Evolutionary conservation across 371 early-diverging fungal genomes (phyloP), one percentile per base, ranked within the genome.

Genomic region (Mortierella sp.): DNA sequence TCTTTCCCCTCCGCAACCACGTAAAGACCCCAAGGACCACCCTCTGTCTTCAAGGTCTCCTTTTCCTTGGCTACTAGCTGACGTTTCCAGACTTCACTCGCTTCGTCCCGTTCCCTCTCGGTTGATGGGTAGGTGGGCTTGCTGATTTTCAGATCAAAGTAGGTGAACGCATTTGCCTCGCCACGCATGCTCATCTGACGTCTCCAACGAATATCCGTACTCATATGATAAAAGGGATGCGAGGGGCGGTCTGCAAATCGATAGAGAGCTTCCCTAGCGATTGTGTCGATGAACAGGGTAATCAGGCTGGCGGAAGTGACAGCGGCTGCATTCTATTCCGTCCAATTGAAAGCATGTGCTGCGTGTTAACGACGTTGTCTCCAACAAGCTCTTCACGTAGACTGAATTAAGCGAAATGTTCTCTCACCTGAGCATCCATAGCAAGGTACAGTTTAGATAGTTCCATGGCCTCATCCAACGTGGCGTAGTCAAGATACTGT

Each of bases 171-270:
- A 2, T 34, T 45, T 9, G 19, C 16, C 18, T 69, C 67, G 18
- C 78, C 78, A n/a, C 31, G 27, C 16, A 18, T n/a, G 0, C 50
- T 58, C 19, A 76, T 18, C 23, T 23, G 12, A 12, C 56, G 57
- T 21, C 71, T 64, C 78, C 78, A 76, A 13, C 47, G 63, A 42
- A 76, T 63, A 49, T 76, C 78, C 1, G 42, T 24, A 5, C 67
- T 71, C 18, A 76, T n/a, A 4, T 58, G 67, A 39, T 42, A 76
- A 63, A 76, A 76, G 12, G 78, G 78, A 30, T 76, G 78, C 4
- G 56, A 52, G 7, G 70, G 63, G 6, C 39, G 45, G 45, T 57
- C 39, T 3, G 63, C 51, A 21, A 70, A 76, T 0, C 71, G 61
- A 7, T 43, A 39, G 23, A 65, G 31, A 16, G 71, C 78, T 27